Evolutionary conservation across 1,284 basidiomycete species (phyloP).

Genomic region (Xerocomus amazonicus): DNA sequence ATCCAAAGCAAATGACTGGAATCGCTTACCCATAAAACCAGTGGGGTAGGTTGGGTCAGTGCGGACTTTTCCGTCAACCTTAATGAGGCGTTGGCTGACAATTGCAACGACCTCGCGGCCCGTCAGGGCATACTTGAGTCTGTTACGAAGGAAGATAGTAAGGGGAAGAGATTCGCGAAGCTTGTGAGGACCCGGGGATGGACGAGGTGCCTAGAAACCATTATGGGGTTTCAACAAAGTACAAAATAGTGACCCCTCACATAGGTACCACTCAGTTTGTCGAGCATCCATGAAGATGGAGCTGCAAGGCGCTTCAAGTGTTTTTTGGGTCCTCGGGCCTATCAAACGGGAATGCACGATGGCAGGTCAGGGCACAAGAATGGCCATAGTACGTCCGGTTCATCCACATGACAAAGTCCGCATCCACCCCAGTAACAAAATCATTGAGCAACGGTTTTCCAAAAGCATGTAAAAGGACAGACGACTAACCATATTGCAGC

Average conservation of each 20-base stretch:
- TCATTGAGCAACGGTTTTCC: not conserved
- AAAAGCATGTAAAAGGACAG: conserved; percentile 1
- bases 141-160: conserved; percentile 96
- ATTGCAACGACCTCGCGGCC: conserved; percentile 95
- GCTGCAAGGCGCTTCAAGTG: conserved; percentile 98
- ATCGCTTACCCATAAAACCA: conserved; percentile 89
- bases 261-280: conserved; percentile 98
- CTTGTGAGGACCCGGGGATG: conserved; percentile 98
- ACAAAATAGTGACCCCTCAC: conserved; percentile 47
- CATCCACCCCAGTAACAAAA: conserved; percentile 25
- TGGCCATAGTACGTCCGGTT: conserved; percentile 8
- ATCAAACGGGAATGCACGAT: conserved; percentile 23
- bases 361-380: not conserved
- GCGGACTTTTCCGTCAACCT: conserved; percentile 98
- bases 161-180: conserved; percentile 95
- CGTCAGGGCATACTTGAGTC: conserved; percentile 98
- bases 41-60: conserved; percentile 97
- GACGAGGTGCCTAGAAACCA: conserved; percentile 77
- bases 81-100: conserved; percentile 95
- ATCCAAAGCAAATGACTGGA: not conserved
- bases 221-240: conserved; percentile 7
- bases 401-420: conserved; percentile 19
- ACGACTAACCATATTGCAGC: conserved; percentile 31
- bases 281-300: conserved; percentile 99
- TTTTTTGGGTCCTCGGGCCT: conserved; percentile 99